phyloP scores from a whole-genome alignment of 169 alveolate genomes.

The Perkinsus chesapeaki region DNA sequence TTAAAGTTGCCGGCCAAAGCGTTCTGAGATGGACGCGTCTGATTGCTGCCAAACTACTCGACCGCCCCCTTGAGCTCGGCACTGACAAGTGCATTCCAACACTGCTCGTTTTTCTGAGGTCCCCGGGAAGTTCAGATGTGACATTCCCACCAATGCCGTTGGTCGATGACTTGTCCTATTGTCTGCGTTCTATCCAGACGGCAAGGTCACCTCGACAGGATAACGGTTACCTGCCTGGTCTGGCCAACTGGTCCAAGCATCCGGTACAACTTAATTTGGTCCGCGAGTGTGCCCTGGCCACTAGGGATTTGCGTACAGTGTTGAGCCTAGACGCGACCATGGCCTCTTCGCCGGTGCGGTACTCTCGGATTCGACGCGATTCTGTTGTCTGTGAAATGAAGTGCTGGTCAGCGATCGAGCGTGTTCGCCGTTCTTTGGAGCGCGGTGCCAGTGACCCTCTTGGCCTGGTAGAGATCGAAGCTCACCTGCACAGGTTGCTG shows the following conservation, averaged over 20 bases:
- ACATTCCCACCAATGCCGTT: not conserved
- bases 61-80: not conserved
- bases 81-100: not conserved
- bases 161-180: not conserved
- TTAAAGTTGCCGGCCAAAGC: not conserved
- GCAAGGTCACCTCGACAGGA: not conserved
- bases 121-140: not conserved
- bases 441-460: not conserved
- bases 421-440: not conserved
- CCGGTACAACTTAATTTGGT: not conserved
- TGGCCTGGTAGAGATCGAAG: not conserved
- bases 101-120: not conserved
- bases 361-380: not conserved
- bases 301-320: not conserved
- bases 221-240: not conserved
- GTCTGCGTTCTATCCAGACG: not conserved
- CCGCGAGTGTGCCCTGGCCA: not conserved
- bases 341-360: not conserved
- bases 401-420: not conserved
- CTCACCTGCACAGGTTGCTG: not conserved
- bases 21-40: not conserved
- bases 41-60: not conserved
- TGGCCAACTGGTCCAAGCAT: not conserved
- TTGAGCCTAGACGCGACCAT: not conserved
- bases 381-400: not conserved